phyloP scores from a whole-genome alignment of 2,329 filamentous ascomycete genomes.

The Passalora sequoiae region DNA sequence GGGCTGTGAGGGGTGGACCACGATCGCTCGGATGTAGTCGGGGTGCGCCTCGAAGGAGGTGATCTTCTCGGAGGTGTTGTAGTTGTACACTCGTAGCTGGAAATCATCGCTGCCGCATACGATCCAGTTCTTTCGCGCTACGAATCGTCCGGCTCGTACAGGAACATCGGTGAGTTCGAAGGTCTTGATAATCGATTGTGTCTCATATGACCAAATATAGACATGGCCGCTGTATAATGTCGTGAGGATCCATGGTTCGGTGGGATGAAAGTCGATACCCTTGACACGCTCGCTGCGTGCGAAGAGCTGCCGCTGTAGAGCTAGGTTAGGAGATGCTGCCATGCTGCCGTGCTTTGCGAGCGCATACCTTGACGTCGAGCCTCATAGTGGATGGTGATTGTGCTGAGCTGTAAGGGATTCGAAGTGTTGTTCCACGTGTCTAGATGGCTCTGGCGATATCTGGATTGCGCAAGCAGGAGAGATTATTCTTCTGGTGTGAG shows the following conservation, averaged over 20 bases:
- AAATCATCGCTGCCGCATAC: conserved; percentile 80
- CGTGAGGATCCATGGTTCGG: conserved; percentile 91
- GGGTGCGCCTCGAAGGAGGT: conserved; percentile 95
- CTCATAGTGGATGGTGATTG: conserved; percentile 43
- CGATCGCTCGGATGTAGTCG: conserved; percentile 96
- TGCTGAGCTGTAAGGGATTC: background rate
- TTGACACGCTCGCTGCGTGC: conserved; percentile 94
- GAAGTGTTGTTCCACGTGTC: background rate
- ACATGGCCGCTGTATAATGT: conserved; percentile 97
- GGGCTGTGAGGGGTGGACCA: conserved; percentile 88
- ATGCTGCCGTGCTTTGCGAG: conserved; percentile 12
- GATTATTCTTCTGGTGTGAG: no score
- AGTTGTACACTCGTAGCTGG: conserved; percentile 87
- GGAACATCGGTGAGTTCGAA: conserved; percentile 99
- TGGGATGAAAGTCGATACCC: conserved; percentile 93
- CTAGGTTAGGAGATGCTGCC: conserved; percentile 39
- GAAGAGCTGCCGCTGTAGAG: conserved; percentile 68
- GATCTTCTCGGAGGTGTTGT: conserved; percentile 99
- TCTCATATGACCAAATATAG: conserved; percentile 99
- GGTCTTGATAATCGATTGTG: conserved; percentile 93
- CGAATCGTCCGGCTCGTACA: conserved; percentile 90
- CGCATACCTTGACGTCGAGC: conserved; percentile 55
- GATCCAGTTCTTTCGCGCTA: conserved; percentile 94
- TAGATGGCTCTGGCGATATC: no score
- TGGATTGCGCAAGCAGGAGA: no score